Evolutionary conservation across 2,329 filamentous ascomycete genomes (phyloP).

Genomic region (Epicoccum nigrum): DNA sequence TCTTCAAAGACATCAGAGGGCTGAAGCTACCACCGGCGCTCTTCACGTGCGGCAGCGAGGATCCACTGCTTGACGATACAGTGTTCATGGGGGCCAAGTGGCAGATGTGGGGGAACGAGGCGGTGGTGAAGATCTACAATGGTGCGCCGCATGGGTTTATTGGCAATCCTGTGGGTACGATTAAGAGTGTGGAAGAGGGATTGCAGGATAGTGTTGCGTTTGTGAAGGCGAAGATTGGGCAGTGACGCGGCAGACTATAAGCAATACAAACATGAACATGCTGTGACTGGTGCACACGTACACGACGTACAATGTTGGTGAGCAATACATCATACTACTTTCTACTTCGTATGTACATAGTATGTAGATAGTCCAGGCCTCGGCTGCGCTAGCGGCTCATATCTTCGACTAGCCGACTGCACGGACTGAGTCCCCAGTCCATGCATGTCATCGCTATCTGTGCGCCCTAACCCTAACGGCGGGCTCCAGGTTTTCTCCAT

Average conservation of each 20-base stretch:
- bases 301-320: background rate
- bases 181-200: constrained; percentile 46
- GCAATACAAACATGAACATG: no score
- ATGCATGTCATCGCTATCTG: constrained; percentile 17
- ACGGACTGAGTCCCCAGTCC: background rate
- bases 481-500: constrained; percentile 12
- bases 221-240: constrained; percentile 41
- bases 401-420: background rate
- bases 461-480: background rate
- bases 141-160: constrained; percentile 62
- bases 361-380: no score
- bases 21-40: constrained; percentile 58
- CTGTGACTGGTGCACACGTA: no score
- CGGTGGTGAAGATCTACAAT: constrained; percentile 60
- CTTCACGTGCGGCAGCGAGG: constrained; percentile 62
- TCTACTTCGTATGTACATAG: no score
- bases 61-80: constrained; percentile 60
- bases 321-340: no score
- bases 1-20: constrained; percentile 54
- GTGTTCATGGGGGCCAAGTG: constrained; percentile 62
- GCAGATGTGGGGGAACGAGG: constrained; percentile 58
- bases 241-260: background rate
- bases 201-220: constrained; percentile 50
- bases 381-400: background rate
- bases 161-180: constrained; percentile 47